Conservation (phyloP, 2,329 filamentous ascomycete genomes). For the Rosellinia necatrix region DNA sequence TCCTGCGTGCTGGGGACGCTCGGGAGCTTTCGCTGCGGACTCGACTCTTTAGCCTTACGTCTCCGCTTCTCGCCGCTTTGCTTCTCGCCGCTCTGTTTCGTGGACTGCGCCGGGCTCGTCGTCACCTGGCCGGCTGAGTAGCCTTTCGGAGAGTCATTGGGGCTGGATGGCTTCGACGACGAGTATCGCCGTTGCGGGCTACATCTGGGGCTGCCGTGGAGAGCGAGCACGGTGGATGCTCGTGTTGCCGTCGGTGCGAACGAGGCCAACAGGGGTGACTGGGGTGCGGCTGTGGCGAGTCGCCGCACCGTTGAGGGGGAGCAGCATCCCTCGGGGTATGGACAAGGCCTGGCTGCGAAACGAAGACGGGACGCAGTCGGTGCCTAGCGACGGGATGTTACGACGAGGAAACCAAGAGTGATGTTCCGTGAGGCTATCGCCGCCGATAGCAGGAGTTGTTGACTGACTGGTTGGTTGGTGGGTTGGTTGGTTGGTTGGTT, state of each 20-base stretch:
- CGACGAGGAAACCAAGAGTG: neutral
- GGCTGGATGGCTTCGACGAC: constrained; percentile 65
- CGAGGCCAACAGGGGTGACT: constrained; percentile 50
- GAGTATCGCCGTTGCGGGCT: constrained; percentile 61
- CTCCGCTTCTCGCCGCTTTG: constrained; percentile 61
- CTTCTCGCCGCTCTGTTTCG: constrained; percentile 54
- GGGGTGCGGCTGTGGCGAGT: constrained; percentile 53
- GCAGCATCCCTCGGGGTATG: constrained; percentile 46
- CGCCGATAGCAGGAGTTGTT: constrained; percentile 19
- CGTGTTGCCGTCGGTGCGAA: constrained; percentile 49
- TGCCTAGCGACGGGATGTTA: neutral
- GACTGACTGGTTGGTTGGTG: constrained; percentile 1
- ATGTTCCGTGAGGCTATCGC: constrained; percentile 10
- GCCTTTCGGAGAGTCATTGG: constrained; percentile 60
- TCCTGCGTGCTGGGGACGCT: constrained; percentile 77
- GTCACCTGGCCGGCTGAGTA: constrained; percentile 57
- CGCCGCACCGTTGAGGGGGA: constrained; percentile 62
- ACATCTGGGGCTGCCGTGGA: constrained; percentile 44
- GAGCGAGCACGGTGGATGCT: constrained; percentile 42
- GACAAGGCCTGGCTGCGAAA: neutral
- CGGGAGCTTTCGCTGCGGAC: constrained; percentile 63
- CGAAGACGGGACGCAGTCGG: neutral
- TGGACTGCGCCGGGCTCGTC: constrained; percentile 49
- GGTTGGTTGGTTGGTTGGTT: neutral
- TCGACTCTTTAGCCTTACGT: constrained; percentile 61